Evolutionary conservation across 805 yeast species (phyloP).

Genomic region (Kodamaea nitidulidarum): DNA sequence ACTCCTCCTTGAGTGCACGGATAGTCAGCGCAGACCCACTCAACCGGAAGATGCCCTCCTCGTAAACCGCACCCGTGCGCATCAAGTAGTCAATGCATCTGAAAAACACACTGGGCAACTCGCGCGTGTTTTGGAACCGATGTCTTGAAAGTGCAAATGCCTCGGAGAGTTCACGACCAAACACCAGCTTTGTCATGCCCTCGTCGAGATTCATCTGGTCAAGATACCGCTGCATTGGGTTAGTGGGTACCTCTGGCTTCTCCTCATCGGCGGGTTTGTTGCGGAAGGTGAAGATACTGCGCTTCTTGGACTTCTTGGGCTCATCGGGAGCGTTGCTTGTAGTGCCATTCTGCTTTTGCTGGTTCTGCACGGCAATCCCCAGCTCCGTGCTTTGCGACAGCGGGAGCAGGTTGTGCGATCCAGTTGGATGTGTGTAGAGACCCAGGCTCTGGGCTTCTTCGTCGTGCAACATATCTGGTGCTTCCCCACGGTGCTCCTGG

Average conservation of each 20-base stretch:
- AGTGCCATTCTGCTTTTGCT: not conserved
- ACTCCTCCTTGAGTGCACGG: slow-evolving; percentile 61
- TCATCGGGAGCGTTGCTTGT: not conserved
- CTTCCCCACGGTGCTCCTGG: not conserved
- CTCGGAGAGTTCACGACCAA: slow-evolving; percentile 59
- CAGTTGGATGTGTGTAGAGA: not conserved
- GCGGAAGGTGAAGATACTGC: slow-evolving; percentile 59
- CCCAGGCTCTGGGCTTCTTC: not conserved
- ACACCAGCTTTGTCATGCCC: slow-evolving; percentile 41
- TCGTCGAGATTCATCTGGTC: slow-evolving; percentile 34
- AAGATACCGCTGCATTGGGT: slow-evolving; percentile 24
- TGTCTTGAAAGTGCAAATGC: slow-evolving; percentile 52
- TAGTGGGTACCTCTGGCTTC: not conserved
- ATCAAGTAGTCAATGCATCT: slow-evolving; percentile 69
- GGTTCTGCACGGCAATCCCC: slow-evolving; percentile 2
- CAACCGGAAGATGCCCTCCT: slow-evolving; percentile 87
- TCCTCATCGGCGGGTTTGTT: slow-evolving; percentile 16
- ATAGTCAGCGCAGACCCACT: slow-evolving; percentile 85
- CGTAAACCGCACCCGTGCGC: slow-evolving; percentile 66
- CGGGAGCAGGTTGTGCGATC: not conserved
- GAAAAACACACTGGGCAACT: slow-evolving; percentile 70
- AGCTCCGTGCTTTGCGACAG: not conserved
- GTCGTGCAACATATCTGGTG: not conserved
- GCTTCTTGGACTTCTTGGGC: slow-evolving; percentile 45
- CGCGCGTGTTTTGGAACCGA: slow-evolving; percentile 35